Base-by-base conservation (phyloP, 1,284 basidiomycete genomes). In the Boletus sp. region DNA sequence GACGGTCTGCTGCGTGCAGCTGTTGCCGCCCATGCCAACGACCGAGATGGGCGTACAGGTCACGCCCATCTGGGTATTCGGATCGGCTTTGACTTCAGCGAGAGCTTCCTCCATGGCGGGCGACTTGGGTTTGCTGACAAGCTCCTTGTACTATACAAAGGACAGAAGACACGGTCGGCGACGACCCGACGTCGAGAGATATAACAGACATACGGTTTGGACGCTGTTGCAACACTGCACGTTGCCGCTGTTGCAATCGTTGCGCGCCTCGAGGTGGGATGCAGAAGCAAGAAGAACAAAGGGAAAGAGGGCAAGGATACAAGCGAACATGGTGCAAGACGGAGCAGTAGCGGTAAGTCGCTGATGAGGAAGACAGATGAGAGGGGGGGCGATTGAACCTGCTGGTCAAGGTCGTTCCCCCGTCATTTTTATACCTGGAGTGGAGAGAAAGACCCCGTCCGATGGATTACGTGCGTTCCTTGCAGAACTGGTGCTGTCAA, bases 221-320 rank as follows among this genome's bases (percentile, higher is more conserved):
- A 40, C 14, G 0, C 4, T 21, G 48, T 65, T 31, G 40, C 69
- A 69, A 25, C 69, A 69, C 6, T 46, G 10, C 17, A 52, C 23
- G 6, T 0, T 1, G 0, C 59, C 56, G 2, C 48, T 66, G 50
- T 31, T 38, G 37, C 68, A 69, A 38, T 47, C 17, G 23, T n/a
- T 21, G 1, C 64, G 64, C 0, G 56, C 65, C 54, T 55, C 50
- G 4, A 56, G 54, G 43, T 65, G 58, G 0, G 53, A 33, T 4
- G 63, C 51, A 17, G 65, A 59, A 3, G 6, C 65, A 9, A 66
- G 28, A 21, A 69, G 46, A 44, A 51, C 67, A 4, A 69, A 44
- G 8, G 68, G 70, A 2, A 71, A 35, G n/a, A 71, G 52, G 53
- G 68, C 64, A 5, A 71, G 10, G 46, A 71, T n/a, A 3, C 61